Evolutionary conservation across 441 rosid genomes (phyloP).

Genomic region (Erodium moschatum): DNA sequence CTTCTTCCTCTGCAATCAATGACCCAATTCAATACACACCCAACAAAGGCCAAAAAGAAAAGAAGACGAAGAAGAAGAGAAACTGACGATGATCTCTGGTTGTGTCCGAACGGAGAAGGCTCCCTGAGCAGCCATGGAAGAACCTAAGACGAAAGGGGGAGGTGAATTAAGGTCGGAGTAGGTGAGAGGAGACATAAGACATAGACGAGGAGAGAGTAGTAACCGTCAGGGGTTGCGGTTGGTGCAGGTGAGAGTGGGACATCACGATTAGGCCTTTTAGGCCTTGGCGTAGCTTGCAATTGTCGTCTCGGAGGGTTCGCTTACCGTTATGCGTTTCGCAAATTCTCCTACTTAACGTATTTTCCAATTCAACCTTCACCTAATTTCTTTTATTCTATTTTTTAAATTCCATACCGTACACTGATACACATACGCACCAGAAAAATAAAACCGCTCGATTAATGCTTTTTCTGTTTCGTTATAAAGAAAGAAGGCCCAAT

Average conservation of each 20-base stretch:
- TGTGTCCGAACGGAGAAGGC: constrained; percentile 18
- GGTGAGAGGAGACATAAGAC: constrained; percentile 23
- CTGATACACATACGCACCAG: background rate
- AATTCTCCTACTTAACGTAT: background rate
- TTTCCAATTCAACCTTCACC: background rate
- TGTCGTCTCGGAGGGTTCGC: constrained; percentile 20
- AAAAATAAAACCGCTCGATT: background rate
- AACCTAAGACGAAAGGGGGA: constrained; percentile 19
- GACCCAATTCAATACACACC: background rate
- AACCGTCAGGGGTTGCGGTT: constrained; percentile 18
- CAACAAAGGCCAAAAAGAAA: background rate
- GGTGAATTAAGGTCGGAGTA: constrained; percentile 15
- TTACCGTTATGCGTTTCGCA: constrained; percentile 7
- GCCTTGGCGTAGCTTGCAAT: constrained; percentile 38
- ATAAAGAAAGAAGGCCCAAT: too few species aligned
- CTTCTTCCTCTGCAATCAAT: constrained; percentile 46
- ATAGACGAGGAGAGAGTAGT: constrained; percentile 29
- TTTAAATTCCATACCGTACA: too few species aligned
- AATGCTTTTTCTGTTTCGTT: too few species aligned
- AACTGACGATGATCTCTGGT: constrained; percentile 31
- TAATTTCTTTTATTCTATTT: too few species aligned
- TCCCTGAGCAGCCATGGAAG: constrained; percentile 28
- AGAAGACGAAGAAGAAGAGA: background rate
- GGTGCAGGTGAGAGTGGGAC: constrained; percentile 23
- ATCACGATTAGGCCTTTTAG: constrained; percentile 16